These are phyloP conservation scores for Logfia minima DNA, from an alignment of 129 eudicot genomes.

Conservation along the genomic window DNA sequence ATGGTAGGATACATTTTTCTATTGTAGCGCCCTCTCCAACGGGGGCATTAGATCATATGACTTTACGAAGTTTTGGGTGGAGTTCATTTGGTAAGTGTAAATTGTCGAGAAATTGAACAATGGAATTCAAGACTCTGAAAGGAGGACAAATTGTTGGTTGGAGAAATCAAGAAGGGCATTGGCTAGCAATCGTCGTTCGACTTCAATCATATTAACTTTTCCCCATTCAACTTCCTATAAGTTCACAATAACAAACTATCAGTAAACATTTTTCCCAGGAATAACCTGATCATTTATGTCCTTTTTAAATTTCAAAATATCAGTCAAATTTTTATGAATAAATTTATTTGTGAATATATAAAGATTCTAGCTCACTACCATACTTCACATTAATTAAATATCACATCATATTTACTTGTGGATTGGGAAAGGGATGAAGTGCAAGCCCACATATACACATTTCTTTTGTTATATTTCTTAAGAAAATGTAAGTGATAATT, in stretches of 20 bases:
- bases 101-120: conserved; percentile 67
- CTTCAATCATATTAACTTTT: conserved; percentile 74
- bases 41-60: conserved; percentile 53
- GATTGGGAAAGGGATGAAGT: neutral
- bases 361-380: neutral
- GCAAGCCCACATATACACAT: neutral
- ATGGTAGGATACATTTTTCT: conserved; percentile 53
- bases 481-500: neutral
- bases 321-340: too few species aligned
- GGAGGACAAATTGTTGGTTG: conserved; percentile 79
- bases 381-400: neutral
- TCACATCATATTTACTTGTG: neutral
- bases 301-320: too few species aligned
- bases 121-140: conserved; percentile 91
- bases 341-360: neutral
- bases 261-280: neutral
- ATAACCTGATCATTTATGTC: too few species aligned
- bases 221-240: conserved; percentile 79
- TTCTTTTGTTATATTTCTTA: neutral
- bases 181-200: conserved; percentile 75
- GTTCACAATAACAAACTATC: neutral
- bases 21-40: conserved; percentile 73
- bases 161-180: conserved; percentile 87
- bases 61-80: conserved; percentile 57
- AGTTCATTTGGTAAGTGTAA: conserved; percentile 69